Conservation (phyloP, 2,329 filamentous ascomycete genomes). For the Bimuria novae-zelandiae region DNA sequence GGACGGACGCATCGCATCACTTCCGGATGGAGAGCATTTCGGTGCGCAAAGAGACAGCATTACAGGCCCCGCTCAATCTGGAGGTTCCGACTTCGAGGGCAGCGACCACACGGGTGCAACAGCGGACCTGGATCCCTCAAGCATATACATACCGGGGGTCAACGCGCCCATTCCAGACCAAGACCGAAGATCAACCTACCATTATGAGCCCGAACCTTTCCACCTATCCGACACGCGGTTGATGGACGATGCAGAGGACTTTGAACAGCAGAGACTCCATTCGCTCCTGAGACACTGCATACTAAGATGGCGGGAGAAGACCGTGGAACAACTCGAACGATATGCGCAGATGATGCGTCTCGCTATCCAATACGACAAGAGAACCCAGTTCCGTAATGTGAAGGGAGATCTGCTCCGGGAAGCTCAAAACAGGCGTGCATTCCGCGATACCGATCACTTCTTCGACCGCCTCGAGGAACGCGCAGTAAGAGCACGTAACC, state of each 20-base stretch:
- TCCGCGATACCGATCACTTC: conserved; percentile 56
- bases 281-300: conserved; percentile 39
- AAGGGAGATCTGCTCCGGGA: conserved; percentile 49
- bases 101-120: conserved; percentile 39
- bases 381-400: conserved; percentile 57
- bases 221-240: conserved; percentile 57
- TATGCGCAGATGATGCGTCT: conserved; percentile 31
- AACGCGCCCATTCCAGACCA: conserved; percentile 40
- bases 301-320: conserved; percentile 54
- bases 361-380: conserved; percentile 56
- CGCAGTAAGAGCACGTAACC: conserved; percentile 66
- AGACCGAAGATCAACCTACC: conserved; percentile 17
- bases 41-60: conserved; percentile 31
- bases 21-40: conserved; percentile 44
- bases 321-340: conserved; percentile 34
- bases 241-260: conserved; percentile 55
- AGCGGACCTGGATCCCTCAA: conserved; percentile 33
- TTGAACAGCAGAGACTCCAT: conserved; percentile 38
- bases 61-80: conserved; percentile 15
- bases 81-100: conserved; percentile 29
- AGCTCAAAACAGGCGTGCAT: conserved; percentile 44
- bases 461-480: conserved; percentile 62
- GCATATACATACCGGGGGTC: conserved; percentile 41
- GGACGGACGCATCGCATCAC: conserved; percentile 35
- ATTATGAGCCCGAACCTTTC: conserved; percentile 47